These are phyloP conservation scores for Abelmoschus esculentus DNA, from an alignment of 345 rosid species.

Conservation along the genomic window DNA sequence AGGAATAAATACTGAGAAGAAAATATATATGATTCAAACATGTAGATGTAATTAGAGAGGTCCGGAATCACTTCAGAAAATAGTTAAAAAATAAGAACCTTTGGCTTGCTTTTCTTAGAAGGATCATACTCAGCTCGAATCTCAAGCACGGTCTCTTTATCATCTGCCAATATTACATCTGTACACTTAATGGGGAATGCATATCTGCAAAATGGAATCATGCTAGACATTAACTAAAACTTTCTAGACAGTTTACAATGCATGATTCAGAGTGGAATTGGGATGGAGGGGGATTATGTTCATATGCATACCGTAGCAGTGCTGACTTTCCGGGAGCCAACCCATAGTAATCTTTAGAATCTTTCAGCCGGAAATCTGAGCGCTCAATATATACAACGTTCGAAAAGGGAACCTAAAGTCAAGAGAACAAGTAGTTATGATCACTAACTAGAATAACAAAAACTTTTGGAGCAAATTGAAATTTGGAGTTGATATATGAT, in stretches of 20 bases:
- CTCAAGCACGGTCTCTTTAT: constrained; percentile 65
- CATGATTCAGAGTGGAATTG: background rate
- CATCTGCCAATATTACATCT: constrained; percentile 59
- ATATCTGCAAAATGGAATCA: constrained; percentile 33
- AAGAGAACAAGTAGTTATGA: background rate
- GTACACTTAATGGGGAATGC: constrained; percentile 71
- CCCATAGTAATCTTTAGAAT: constrained; percentile 92
- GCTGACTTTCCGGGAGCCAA: constrained; percentile 94
- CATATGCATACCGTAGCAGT: constrained; percentile 53
- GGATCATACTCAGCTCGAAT: constrained; percentile 81
- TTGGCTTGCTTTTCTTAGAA: constrained; percentile 76
- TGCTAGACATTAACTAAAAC: background rate
- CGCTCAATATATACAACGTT: constrained; percentile 73
- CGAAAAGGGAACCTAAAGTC: constrained; percentile 64
- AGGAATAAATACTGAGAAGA: background rate
- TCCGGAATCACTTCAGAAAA: background rate
- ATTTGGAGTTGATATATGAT: background rate
- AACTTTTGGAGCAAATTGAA: background rate
- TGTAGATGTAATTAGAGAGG: constrained; percentile 2
- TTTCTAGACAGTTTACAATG: background rate
- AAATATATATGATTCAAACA: background rate
- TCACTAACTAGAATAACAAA: constrained; percentile 3
- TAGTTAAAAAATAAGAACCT: constrained; percentile 39
- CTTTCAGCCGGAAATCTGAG: constrained; percentile 86
- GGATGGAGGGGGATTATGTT: background rate